Conservation (phyloP, 2,329 filamentous ascomycete species). For the Penicillium nordicum region DNA sequence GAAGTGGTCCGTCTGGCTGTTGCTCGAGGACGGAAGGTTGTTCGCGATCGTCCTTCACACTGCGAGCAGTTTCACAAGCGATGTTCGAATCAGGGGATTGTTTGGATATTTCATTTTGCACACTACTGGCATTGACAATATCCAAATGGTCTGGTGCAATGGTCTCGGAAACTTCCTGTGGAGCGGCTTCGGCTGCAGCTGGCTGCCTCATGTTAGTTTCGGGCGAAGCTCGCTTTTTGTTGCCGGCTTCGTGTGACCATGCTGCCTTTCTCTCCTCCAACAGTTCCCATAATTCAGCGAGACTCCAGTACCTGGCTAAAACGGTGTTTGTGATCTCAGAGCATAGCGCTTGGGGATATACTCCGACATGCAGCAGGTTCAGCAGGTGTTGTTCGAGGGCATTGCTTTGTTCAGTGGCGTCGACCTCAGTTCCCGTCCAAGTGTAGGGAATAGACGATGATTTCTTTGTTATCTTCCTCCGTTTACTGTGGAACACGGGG, state of each 20-base stretch:
- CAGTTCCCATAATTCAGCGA: conserved; percentile 24
- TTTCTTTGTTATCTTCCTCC: not conserved
- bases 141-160: not conserved
- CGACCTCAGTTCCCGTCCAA: conserved; percentile 8
- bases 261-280: conserved; percentile 16
- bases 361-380: conserved; percentile 14
- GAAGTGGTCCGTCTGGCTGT: not conserved
- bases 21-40: not conserved
- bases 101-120: not conserved
- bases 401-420: not conserved
- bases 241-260: conserved; percentile 6
- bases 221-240: not conserved
- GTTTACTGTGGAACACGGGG: not conserved
- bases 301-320: conserved; percentile 16
- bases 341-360: conserved; percentile 2
- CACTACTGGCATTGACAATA: not conserved
- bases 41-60: not conserved
- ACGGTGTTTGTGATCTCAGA: not conserved
- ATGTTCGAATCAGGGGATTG: not conserved
- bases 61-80: not conserved
- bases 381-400: conserved; percentile 12
- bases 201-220: not conserved
- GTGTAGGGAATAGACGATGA: conserved; percentile 10
- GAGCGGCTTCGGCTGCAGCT: not conserved
- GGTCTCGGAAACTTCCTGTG: not conserved